A percentile compares a stretch with the other conserved stretches of the same genome.
phyloP scores from a whole-genome alignment of 345 rosid species.

The Passiflora organensis region DNA sequence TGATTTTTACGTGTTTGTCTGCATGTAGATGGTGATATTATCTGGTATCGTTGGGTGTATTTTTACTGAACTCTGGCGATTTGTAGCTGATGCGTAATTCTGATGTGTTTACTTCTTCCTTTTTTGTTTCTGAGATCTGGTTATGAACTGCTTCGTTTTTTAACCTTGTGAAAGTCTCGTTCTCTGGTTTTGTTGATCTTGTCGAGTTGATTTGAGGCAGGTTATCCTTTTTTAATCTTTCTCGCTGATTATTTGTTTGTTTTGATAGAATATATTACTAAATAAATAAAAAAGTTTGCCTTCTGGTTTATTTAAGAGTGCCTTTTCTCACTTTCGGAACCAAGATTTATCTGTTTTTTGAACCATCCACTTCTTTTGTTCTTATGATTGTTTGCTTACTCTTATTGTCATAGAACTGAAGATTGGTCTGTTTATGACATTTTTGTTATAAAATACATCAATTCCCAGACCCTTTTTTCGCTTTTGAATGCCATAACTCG shows the following conservation, averaged over 20 bases:
- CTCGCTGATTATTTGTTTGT: too few relatives aligned
- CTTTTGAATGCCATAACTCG: too few relatives aligned
- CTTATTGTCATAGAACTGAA: not conserved
- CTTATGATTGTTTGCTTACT: not conserved
- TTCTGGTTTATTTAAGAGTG: too few relatives aligned
- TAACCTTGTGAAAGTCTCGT: not conserved
- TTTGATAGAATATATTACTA: too few relatives aligned
- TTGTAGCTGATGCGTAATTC: not conserved
- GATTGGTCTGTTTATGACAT: not conserved
- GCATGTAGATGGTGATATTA: too few relatives aligned
- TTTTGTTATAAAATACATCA: too few relatives aligned
- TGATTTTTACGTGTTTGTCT: not conserved
- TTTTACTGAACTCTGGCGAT: too few relatives aligned
- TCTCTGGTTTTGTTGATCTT: not conserved
- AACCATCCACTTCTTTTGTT: not conserved
- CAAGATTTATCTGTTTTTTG: not conserved
- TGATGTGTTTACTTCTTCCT: not conserved
- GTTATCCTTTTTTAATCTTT: too few relatives aligned
- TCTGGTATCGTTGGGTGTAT: too few relatives aligned
- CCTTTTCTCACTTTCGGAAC: too few relatives aligned
- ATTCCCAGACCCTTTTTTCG: too few relatives aligned
- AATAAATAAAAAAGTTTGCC: too few relatives aligned
- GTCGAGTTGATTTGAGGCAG: not conserved
- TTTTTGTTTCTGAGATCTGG: conserved; percentile 18
- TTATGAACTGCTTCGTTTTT: conserved; percentile 7